Percentiles rank a stretch among this genome's conserved stretches.
Conservation (phyloP, 2,329 filamentous ascomycete species). For the Nannizziopsis barbatae region DNA sequence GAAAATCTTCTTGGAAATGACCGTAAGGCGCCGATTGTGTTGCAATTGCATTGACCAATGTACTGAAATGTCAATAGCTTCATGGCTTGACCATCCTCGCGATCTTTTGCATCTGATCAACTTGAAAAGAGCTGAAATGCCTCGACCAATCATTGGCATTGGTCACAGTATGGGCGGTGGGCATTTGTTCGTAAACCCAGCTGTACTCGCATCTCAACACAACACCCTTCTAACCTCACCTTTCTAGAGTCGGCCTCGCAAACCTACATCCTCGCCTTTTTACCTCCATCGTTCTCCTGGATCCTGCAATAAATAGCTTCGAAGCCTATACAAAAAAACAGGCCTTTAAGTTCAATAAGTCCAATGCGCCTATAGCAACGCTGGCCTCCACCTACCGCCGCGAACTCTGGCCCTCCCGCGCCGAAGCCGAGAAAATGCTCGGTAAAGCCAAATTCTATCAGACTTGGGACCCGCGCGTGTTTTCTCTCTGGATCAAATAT, state of each 20-base stretch:
- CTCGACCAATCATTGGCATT: constrained; percentile 69
- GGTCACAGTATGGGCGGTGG: constrained; percentile 83
- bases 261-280: constrained; percentile 73
- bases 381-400: constrained; percentile 58
- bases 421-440: constrained; percentile 57
- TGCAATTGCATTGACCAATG: neutral
- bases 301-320: constrained; percentile 59
- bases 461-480: constrained; percentile 67
- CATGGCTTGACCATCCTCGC: constrained; percentile 74
- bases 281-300: constrained; percentile 63
- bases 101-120: constrained; percentile 82
- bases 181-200: constrained; percentile 43
- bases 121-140: constrained; percentile 65
- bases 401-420: constrained; percentile 69
- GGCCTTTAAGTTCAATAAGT: constrained; percentile 16
- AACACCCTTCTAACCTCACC: neutral
- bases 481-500: constrained; percentile 60
- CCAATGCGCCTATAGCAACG: constrained; percentile 28
- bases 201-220: neutral
- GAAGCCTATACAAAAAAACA: constrained; percentile 36
- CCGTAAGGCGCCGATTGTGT: constrained; percentile 43
- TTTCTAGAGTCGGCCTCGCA: constrained; percentile 48
- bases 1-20: constrained; percentile 69
- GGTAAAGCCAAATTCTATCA: constrained; percentile 62
- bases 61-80: constrained; percentile 43